These are phyloP conservation scores for Buxus sempervirens DNA, from an alignment of 164 flowering plant species.

Conservation along the genomic window DNA sequence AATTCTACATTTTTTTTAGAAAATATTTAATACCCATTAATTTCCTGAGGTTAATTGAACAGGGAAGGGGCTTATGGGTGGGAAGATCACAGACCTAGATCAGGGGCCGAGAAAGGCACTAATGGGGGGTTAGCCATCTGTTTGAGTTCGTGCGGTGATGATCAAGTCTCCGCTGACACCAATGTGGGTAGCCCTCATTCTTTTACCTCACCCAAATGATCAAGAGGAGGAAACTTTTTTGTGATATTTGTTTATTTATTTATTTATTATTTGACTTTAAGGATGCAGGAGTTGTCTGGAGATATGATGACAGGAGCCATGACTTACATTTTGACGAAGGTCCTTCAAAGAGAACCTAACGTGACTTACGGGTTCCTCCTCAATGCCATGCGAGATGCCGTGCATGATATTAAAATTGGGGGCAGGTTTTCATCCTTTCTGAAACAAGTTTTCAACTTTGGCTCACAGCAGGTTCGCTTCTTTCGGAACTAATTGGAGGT, in stretches of 20 bases:
- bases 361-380: slow-evolving; percentile 52
- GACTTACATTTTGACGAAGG: slow-evolving; percentile 64
- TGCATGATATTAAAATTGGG: slow-evolving; percentile 26
- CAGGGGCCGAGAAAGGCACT: slow-evolving; percentile 45
- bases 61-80: slow-evolving; percentile 50
- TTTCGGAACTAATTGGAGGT: too few species aligned
- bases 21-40: too few species aligned
- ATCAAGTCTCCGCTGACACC: slow-evolving; percentile 50
- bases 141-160: slow-evolving; percentile 70
- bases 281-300: slow-evolving; percentile 51
- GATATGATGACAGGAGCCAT: slow-evolving; percentile 42
- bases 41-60: not conserved
- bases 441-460: slow-evolving; percentile 15
- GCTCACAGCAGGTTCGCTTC: slow-evolving; percentile 30
- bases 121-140: slow-evolving; percentile 62
- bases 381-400: slow-evolving; percentile 49
- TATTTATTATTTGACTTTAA: too few species aligned
- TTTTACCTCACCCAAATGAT: too few species aligned
- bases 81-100: slow-evolving; percentile 46
- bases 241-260: too few species aligned
- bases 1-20: too few species aligned
- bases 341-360: slow-evolving; percentile 35
- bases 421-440: slow-evolving; percentile 35
- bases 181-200: slow-evolving; percentile 24
- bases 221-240: too few species aligned